Evolutionary conservation across 2,329 filamentous ascomycete species (phyloP), one percentile per base, ranked within the genome.

Genomic region (Xylaria sp.): DNA sequence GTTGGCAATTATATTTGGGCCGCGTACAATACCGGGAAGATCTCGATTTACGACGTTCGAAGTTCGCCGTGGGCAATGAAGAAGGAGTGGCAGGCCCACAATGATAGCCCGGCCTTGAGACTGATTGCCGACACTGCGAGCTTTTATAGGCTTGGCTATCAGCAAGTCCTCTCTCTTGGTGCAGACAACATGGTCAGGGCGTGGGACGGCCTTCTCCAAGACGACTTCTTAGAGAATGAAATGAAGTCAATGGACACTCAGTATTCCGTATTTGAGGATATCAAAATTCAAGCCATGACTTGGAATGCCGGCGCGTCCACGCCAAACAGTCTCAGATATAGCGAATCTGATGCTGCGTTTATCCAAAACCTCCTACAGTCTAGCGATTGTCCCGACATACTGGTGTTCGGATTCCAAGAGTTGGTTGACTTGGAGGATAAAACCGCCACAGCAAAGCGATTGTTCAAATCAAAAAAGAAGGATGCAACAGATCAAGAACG

Each of bases 271-370:
- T 97, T 98, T 74, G 85, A 93, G 55, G 89, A 96, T 69, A 81
- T 98, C 59, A 89, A 87, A 49, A 88, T 91, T 11, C 81, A 92
- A 37, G 86, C 97, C 25, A 84, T 98, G 80, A 97, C 93, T 0
- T 99, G 95, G 95, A 99, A 99, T 74, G 94, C 93, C 1, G 95
- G 95, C 1, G 95, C 95, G n/a, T 90, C 90, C 15, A 97, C 95
- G n/a, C 95, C 95, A 0, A 88, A 87, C 60, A 91, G 89, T 71
- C 80, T 98, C 33, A 85, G 90, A 56, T 87, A 91, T 65, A 86
- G 87, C 1, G 83, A 86, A 29, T 79, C 85, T 54, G 92, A 96
- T 70, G 85, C 86, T 10, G 82, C 83, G 43, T 98, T 98, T 75
- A 90, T 98, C 71, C 87, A 88, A 66, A 87, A 94, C 59, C 83